Conservation (phyloP, 1,284 basidiomycete genomes). For the Ceratobasidium sp. region DNA sequence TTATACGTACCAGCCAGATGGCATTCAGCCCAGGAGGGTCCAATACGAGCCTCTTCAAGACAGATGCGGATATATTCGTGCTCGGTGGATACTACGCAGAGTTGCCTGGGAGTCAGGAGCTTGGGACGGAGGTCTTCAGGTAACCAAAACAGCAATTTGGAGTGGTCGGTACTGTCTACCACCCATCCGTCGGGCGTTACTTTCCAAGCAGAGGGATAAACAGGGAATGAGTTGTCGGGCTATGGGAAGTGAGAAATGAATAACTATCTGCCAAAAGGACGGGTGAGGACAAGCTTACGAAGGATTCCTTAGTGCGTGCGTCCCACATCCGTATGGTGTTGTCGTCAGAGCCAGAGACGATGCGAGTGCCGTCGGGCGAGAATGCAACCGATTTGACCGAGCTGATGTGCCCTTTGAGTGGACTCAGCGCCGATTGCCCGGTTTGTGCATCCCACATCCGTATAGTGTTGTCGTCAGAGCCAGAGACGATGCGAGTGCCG, state of each 20-base stretch:
- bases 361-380: not conserved
- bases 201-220: too few relatives aligned
- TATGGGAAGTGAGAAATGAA: too few relatives aligned
- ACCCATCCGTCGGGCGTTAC: not conserved
- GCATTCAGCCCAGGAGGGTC: too few relatives aligned
- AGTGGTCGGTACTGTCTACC: not conserved
- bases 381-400: constrained; percentile 10
- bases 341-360: constrained; percentile 32
- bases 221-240: too few relatives aligned
- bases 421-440: not conserved
- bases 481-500: too few relatives aligned
- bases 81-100: not conserved
- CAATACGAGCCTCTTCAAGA: too few relatives aligned
- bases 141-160: not conserved
- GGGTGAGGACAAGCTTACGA: too few relatives aligned
- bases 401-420: not conserved
- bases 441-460: too few relatives aligned
- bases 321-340: constrained; percentile 24
- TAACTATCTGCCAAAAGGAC: too few relatives aligned
- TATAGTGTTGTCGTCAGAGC: too few relatives aligned
- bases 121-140: not conserved
- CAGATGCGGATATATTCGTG: too few relatives aligned
- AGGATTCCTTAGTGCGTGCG: constrained; percentile 11
- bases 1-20: too few relatives aligned
- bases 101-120: not conserved